These are phyloP conservation scores for Elongisporangium senticosum DNA, from an alignment of 352 stramenopile species.

Conservation along the genomic window DNA sequence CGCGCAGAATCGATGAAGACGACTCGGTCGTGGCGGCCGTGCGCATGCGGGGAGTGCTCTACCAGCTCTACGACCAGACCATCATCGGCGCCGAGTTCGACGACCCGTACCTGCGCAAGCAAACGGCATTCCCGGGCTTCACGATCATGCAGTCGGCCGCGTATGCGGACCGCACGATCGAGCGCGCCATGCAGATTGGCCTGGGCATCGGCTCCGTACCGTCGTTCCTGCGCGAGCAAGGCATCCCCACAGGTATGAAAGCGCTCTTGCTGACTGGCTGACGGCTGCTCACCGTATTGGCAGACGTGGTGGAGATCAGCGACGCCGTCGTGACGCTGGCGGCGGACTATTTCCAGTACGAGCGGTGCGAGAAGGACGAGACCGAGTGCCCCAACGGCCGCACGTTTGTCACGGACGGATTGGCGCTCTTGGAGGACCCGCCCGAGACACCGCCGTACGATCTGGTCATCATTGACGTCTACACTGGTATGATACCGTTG, in stretches of 20 bases:
- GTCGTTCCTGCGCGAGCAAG: constrained; percentile 50
- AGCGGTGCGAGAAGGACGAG: constrained; percentile 41
- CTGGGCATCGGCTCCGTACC: constrained; percentile 69
- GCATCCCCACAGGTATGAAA: constrained; percentile 45
- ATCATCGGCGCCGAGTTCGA: constrained; percentile 81
- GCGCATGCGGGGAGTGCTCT: constrained; percentile 42
- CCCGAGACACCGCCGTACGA: constrained; percentile 38
- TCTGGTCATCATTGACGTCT: constrained; percentile 61
- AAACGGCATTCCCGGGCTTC: constrained; percentile 73
- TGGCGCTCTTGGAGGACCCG: constrained; percentile 45
- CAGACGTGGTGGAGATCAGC: constrained; percentile 77
- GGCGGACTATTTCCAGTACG: constrained; percentile 66
- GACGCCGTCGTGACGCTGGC: constrained; percentile 54
- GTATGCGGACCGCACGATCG: constrained; percentile 43
- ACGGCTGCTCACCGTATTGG: neutral
- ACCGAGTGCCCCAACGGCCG: constrained; percentile 36
- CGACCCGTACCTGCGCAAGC: constrained; percentile 42
- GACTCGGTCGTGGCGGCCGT: constrained; percentile 56
- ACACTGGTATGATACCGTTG: constrained; percentile 28
- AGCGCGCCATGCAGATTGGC: constrained; percentile 51
- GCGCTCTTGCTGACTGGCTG: neutral
- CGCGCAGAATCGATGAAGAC: constrained; percentile 24
- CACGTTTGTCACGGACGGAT: constrained; percentile 63
- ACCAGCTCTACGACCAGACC: constrained; percentile 66
- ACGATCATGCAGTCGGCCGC: constrained; percentile 73